Evolutionary conservation across 2,329 filamentous ascomycete genomes (phyloP).

Genomic region (Microdochium bolleyi): DNA sequence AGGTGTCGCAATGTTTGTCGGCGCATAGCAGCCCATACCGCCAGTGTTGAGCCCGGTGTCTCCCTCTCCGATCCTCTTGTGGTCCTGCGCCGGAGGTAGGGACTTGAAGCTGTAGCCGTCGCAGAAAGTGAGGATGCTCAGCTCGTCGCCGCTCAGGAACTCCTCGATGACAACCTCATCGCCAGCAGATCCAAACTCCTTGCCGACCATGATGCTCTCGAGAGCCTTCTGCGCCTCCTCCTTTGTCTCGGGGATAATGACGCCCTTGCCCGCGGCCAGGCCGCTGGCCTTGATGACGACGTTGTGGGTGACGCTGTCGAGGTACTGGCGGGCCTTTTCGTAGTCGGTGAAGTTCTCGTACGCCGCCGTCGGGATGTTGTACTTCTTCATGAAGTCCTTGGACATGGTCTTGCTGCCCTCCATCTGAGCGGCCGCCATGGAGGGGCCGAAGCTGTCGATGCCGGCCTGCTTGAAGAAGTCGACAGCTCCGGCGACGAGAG

Average conservation of each 20-base stretch:
- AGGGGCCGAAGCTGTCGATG: conserved; percentile 81
- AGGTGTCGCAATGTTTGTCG: conserved; percentile 71
- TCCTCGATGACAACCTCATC: conserved; percentile 94
- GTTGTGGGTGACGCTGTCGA: conserved; percentile 62
- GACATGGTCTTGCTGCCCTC: conserved; percentile 96
- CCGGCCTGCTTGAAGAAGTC: conserved; percentile 68
- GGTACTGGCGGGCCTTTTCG: conserved; percentile 62
- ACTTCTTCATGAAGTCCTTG: conserved; percentile 94
- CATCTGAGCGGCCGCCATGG: conserved; percentile 75
- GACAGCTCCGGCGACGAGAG: conserved; percentile 86
- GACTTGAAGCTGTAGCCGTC: conserved; percentile 81
- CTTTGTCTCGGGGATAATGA: conserved; percentile 77
- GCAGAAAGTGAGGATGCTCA: conserved; percentile 85
- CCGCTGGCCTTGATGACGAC: conserved; percentile 93
- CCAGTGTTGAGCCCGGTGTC: conserved; percentile 91
- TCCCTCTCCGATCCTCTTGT: conserved; percentile 89
- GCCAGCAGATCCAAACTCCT: conserved; percentile 79
- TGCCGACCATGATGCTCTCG: conserved; percentile 83
- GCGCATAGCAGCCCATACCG: conserved; percentile 95
- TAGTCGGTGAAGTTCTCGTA: conserved; percentile 86
- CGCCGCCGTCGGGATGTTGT: conserved; percentile 81
- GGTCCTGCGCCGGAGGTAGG: conserved; percentile 87
- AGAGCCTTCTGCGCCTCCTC: conserved; percentile 77
- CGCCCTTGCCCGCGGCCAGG: conserved; percentile 89
- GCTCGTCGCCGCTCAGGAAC: conserved; percentile 82